These are phyloP conservation scores for Lecanicillium sp. DNA, from an alignment of 2,329 filamentous ascomycete genomes.

Conservation along the genomic window DNA sequence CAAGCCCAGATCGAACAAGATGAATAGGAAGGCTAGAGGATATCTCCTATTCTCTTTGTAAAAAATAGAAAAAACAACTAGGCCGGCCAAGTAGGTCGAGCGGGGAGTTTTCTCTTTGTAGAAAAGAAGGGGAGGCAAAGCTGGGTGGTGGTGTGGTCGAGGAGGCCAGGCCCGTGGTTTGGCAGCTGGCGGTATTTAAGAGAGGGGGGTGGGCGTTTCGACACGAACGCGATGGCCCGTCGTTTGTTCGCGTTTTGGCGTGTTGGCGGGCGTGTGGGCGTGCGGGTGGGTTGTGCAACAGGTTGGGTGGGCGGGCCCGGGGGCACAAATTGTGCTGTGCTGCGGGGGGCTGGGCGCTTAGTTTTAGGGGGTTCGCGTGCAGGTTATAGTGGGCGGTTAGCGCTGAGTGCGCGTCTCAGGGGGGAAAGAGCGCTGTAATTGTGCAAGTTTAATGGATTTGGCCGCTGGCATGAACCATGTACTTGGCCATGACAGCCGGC, in stretches of 20 bases:
- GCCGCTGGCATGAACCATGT: too few relatives aligned
- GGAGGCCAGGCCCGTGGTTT: slow-evolving; percentile 1
- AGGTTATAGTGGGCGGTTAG: neutral
- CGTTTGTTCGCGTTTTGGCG: slow-evolving; percentile 9
- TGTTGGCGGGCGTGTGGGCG: too few relatives aligned
- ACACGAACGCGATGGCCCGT: slow-evolving; percentile 8
- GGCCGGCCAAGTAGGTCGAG: slow-evolving; percentile 9
- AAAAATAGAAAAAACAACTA: slow-evolving; percentile 1
- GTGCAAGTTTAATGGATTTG: neutral
- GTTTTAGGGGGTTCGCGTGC: neutral
- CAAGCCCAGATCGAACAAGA: neutral
- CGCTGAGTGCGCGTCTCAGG: neutral
- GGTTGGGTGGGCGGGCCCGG: too few relatives aligned
- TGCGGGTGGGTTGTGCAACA: slow-evolving; percentile 1
- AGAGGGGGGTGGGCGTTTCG: slow-evolving; percentile 4
- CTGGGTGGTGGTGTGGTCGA: slow-evolving; percentile 1
- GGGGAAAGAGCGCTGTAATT: slow-evolving; percentile 1
- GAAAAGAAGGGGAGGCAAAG: slow-evolving; percentile 1
- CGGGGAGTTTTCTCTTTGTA: neutral
- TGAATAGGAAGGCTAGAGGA: too few relatives aligned
- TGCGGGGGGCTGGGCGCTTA: neutral
- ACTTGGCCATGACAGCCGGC: too few relatives aligned
- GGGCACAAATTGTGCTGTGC: neutral
- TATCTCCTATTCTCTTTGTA: neutral
- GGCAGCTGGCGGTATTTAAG: slow-evolving; percentile 7